Percentiles rank a stretch among this genome's conserved stretches.
Evolutionary conservation across 139 green algal species (phyloP).

Genomic region (Mesostigma viride): DNA sequence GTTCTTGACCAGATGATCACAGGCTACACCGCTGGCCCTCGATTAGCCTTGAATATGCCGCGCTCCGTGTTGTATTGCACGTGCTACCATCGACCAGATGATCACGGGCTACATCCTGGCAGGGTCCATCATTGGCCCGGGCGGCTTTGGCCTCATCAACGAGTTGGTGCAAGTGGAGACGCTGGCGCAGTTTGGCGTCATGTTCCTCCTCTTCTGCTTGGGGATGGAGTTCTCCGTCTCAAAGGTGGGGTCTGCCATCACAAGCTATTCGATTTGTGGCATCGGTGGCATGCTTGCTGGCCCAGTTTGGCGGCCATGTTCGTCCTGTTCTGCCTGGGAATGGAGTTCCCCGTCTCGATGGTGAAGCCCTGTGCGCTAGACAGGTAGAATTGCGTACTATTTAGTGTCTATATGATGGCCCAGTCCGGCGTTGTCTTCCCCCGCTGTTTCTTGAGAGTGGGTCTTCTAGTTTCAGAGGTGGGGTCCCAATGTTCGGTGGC

Average conservation of each 20-base stretch:
- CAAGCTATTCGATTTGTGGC: too few relatives aligned
- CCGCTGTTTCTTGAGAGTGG: too few relatives aligned
- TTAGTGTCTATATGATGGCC: too few relatives aligned
- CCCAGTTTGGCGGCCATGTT: conserved; percentile 91
- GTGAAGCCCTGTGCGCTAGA: too few relatives aligned
- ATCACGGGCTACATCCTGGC: conserved; percentile 81
- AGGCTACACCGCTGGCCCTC: conserved; percentile 54
- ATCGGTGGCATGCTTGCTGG: too few relatives aligned
- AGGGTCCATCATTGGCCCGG: conserved; percentile 75
- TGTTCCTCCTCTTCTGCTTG: conserved; percentile 88
- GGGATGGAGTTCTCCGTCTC: conserved; percentile 78
- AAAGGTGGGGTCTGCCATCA: too few relatives aligned
- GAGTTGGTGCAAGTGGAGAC: conserved; percentile 84
- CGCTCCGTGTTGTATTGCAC: background rate
- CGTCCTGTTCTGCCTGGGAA: conserved; percentile 83
- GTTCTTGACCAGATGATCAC: conserved; percentile 22
- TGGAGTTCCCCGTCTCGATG: conserved; percentile 79
- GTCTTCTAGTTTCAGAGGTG: too few relatives aligned
- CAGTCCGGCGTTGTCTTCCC: too few relatives aligned
- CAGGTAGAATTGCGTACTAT: too few relatives aligned
- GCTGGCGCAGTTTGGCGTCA: conserved; percentile 85
- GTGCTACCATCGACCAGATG: background rate
- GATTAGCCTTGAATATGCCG: background rate
- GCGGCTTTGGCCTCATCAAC: conserved; percentile 68
- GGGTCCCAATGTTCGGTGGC: too few relatives aligned